Base-by-base conservation (phyloP, 2,329 filamentous ascomycete genomes). In the Pseudogymnoascus sp. region DNA sequence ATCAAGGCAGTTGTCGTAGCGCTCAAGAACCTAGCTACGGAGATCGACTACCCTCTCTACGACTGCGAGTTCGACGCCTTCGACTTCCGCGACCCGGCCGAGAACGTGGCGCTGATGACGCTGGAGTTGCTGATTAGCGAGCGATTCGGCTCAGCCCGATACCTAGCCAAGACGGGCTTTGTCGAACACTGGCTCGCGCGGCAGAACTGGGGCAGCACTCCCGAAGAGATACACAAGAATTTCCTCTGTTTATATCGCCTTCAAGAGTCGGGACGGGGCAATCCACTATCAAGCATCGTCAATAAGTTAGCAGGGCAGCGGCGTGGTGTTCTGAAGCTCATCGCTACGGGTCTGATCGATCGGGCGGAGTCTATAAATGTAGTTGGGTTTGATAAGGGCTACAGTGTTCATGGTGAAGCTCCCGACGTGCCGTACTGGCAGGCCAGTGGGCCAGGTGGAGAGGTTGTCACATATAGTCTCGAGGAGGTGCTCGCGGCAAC, bases 181-280 rank as follows among this genome's bases (percentile, higher is more conserved):
- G 80, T 93, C 40, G 85, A 87, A 65, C 85, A 83, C 63, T 93
- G 89, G 89, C 80, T 93, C n/a, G 82, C 79, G 35, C 85, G 83
- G 68, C 90, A 92, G 72, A 82, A 85, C 6, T 92, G 89, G 78
- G 89, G 88, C 19, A 76, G 79, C 16, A 75, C 74, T 1, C 75
- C 80, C 1, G 79, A 82, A 62, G 81, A 85, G 64, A 76, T 80
- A 42, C 76, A 75, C n/a, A 74, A 72, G 14, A 85, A 82, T 67
- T 88, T 86, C 69, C 74, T 73, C 72, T 62, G 67, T 69, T 59
- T 56, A 26, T 65, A 24, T 62, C 59, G 33, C 6, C 73, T 76
- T 21, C 68, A 74, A 4, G 68, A 74, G 6, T 73, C 75, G 73
- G 72, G 75, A 61, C 33, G 33, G 19, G 59, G 59, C n/a, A 38